Evolutionary conservation across 73 alveolate genomes (phyloP), one percentile per base, ranked within the genome.

Genomic region (Paramecium octaurelia): DNA sequence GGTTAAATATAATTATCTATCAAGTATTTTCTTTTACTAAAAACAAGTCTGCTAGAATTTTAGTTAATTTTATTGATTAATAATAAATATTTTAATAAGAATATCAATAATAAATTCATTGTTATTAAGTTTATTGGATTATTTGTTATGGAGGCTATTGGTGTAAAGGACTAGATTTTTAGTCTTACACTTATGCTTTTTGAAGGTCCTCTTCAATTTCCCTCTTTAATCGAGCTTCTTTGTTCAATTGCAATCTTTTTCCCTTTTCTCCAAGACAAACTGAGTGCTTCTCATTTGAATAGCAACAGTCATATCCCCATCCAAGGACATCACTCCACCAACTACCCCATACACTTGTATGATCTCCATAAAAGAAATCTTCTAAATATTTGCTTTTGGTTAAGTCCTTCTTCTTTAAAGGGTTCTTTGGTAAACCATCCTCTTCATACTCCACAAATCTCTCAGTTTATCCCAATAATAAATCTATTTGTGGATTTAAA

Each of bases 301-400:
- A 80, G 58, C 98, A 95, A 84, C 98, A 95, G 27, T 93, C 92
- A 75, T 80, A 95, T 16, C 97, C 98, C 97, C 97, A 94, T 18
- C 98, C 98, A 43, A 95, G 92, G 6, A 50, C 86, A 18, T 38
- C 86, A 75, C 94, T 96, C 93, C 94, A 94, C 73, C 91, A 95
- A 43, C 95, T 84, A 21, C 97, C 98, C 97, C 97, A 95, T 9
- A 89, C 96, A 34, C 86, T 43, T 16, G 92, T 85, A 71, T 95
- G 98, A n/a, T 95, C 97, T 1, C 91, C 86, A 20, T 14, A 21
- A 92, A 75, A 57, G 68, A 76, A 24, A 87, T 95, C 98, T 40
- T 86, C 93, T 35, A n/a, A 18, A 44, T 90, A 93, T 76, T 91
- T 93, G 42, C 94, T 89, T 54, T 91, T 90, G 2, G 76, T 70